Base-by-base conservation (phyloP, 1,284 basidiomycete species). In the Cerrena zonata region DNA sequence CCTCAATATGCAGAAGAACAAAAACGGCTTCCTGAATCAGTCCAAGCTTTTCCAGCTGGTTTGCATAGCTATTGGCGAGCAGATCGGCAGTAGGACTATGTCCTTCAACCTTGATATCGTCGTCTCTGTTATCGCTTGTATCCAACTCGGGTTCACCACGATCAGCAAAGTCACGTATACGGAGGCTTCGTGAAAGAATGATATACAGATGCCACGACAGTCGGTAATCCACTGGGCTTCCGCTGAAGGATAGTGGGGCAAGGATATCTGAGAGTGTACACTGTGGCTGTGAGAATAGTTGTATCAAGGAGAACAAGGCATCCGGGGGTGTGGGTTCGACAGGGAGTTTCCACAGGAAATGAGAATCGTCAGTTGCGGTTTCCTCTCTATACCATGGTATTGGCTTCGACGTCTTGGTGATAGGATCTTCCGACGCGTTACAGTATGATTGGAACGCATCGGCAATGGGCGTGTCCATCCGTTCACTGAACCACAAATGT, bases 171-270 rank as follows among this genome's bases (percentile, higher is more conserved):
- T 97, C 94, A 23, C 94, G 80, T 45, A 87, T 70, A 38, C 84
- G 76, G 66, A 98, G 79, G 48, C 89, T 89, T 22, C 86, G 80
- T 3, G 92, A 88, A 23, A 99, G 74, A 27, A 98, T 72, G 52
- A 94, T 81, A 65, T 95, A 97, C 25, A 98, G 66, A 68, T 98
- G 94, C 95, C 95, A 99, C 5, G 90, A 79, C 49, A 97, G 72
- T 11, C 91, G 82, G 63, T 84, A 86, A 66, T 96, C 94, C 19
- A 83, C 68, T 0, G 88, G 86, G 11, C 84, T 88, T 0, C 87
- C 69, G 1, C 85, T 81, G 61, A 90, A 92, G 34, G 88, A 89
- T 26, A 84, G 72, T 0, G 94, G 87, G 54, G 72, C 79, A 58
- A 77, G 75, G 5, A 79, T 68, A 27, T 76, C 72, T 2, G 82